These are phyloP conservation scores for Puccinia hordei DNA, from an alignment of 1,284 basidiomycete species.

Conservation along the genomic window DNA sequence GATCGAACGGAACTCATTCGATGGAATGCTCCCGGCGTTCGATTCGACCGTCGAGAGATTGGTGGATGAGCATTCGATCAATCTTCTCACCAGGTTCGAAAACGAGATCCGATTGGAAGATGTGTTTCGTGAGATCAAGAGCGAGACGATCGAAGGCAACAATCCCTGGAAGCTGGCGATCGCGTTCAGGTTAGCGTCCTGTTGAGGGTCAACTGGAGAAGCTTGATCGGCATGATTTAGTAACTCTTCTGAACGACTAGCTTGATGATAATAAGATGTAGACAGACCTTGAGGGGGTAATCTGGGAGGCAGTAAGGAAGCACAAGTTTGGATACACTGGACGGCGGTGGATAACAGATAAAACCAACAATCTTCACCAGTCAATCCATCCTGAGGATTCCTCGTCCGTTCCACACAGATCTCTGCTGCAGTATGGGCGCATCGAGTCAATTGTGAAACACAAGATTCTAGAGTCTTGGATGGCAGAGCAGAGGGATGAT, in stretches of 20 bases:
- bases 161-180: slow-evolving; percentile 69
- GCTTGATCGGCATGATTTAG: not conserved
- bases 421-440: slow-evolving; percentile 51
- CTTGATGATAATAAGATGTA: not conserved
- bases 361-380: slow-evolving; percentile 87
- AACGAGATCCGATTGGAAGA: slow-evolving; percentile 83
- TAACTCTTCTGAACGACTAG: not conserved
- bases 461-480: slow-evolving; percentile 45
- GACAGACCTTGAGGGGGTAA: not conserved
- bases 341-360: slow-evolving; percentile 78
- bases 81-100: slow-evolving; percentile 83
- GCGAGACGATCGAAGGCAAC: slow-evolving; percentile 80
- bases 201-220: not conserved
- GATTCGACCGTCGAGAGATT: slow-evolving; percentile 60
- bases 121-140: slow-evolving; percentile 74
- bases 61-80: slow-evolving; percentile 66
- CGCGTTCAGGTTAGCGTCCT: slow-evolving; percentile 56
- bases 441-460: slow-evolving; percentile 56
- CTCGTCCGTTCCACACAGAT: slow-evolving; percentile 54
- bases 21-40: slow-evolving; percentile 60
- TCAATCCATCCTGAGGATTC: slow-evolving; percentile 57
- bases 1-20: slow-evolving; percentile 87
- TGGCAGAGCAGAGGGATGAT: not conserved
- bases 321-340: slow-evolving; percentile 72
- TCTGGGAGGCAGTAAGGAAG: slow-evolving; percentile 55